phyloP scores from a whole-genome alignment of 306 rosid genomes.

The Rosa chinensis region DNA sequence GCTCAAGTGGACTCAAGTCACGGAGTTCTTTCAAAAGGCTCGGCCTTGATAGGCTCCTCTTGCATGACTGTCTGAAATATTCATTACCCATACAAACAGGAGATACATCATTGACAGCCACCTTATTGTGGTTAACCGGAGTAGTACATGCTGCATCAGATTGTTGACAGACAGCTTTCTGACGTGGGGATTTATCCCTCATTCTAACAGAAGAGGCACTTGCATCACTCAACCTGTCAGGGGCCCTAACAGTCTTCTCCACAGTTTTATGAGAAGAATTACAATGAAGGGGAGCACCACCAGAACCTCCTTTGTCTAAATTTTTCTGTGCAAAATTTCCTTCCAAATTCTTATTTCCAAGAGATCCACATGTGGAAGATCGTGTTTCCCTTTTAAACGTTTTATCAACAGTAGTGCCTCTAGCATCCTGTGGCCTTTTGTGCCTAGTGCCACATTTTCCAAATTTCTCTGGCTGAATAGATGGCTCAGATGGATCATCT shows the following conservation, averaged over 20 bases:
- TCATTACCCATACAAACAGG: slow-evolving; percentile 87
- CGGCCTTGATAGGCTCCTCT: slow-evolving; percentile 36
- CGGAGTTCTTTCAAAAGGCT: slow-evolving; percentile 62
- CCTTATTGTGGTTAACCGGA: slow-evolving; percentile 52
- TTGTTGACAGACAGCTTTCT: slow-evolving; percentile 38
- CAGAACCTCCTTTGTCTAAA: slow-evolving; percentile 14
- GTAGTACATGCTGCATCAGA: slow-evolving; percentile 46
- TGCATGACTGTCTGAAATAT: slow-evolving; percentile 60
- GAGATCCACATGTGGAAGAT: slow-evolving; percentile 23
- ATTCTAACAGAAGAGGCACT: slow-evolving; percentile 21
- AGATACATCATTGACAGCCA: slow-evolving; percentile 54
- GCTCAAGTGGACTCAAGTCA: slow-evolving; percentile 45
- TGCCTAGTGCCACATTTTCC: slow-evolving; percentile 32
- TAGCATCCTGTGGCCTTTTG: slow-evolving; percentile 32
- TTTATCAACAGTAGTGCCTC: slow-evolving; percentile 23
- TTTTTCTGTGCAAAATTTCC: slow-evolving; percentile 15
- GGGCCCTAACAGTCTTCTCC: not conserved
- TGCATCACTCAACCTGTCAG: slow-evolving; percentile 26
- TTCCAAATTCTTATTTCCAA: slow-evolving; percentile 22
- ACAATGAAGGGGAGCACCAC: slow-evolving; percentile 20
- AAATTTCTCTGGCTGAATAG: slow-evolving; percentile 28
- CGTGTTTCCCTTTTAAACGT: slow-evolving; percentile 28
- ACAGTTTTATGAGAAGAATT: slow-evolving; percentile 5
- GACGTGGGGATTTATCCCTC: slow-evolving; percentile 40
- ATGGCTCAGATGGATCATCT: slow-evolving; percentile 36